Evolutionary conservation across 257 asterid species (phyloP), one percentile per base, ranked within the genome.

Genomic region (Ilex aquifolium): DNA sequence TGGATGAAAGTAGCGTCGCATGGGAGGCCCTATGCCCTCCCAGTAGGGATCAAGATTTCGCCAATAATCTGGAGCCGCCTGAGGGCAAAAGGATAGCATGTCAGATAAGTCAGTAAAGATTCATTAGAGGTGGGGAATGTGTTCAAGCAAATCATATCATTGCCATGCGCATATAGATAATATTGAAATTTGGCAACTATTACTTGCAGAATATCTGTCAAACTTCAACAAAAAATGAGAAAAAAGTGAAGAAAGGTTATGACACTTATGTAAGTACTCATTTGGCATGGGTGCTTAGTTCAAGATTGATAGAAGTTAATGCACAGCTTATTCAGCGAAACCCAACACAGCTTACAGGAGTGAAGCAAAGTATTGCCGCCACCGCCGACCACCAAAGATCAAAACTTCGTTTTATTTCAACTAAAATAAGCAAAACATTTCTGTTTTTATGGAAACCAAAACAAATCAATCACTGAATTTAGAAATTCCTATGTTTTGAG

Each of bases 11-110:
- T 78, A 80, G 3, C 95, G 85, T 10, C 79, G 83, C 91, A 88
- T 69, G 0, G 68, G 74, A 13, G 63, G 12, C 4, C 90, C 94
- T 1, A 56, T 61, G 15, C 88, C 90, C 0, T 57, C 67, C 98
- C 98, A 88, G 72, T 68, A 81, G 0, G 96, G 95, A 69, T 88
- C 98, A 17, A 86, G 82, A 55, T 79, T 77, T 21, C 86, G 77
- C 96, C 96, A 91, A 69, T 83, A 91, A 4, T 55, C 72, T 1
- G 97, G 91, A 29, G 95, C 96, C 0, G 57, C 82, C 95, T 90
- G 81, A 68, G 63, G 14, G 50, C 31, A n/a, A 46, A 12, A 46
- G 13, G 13, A 11, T 46, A 46, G 1, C 10, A 1, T 46, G 52
- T 46, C 14, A 46, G 4, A 46, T 10, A 5, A 2, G 52, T 46